Evolutionary conservation across 306 rosid genomes (phyloP), one percentile per base, ranked within the genome.

Genomic region (Lathyrus tuberosus): DNA sequence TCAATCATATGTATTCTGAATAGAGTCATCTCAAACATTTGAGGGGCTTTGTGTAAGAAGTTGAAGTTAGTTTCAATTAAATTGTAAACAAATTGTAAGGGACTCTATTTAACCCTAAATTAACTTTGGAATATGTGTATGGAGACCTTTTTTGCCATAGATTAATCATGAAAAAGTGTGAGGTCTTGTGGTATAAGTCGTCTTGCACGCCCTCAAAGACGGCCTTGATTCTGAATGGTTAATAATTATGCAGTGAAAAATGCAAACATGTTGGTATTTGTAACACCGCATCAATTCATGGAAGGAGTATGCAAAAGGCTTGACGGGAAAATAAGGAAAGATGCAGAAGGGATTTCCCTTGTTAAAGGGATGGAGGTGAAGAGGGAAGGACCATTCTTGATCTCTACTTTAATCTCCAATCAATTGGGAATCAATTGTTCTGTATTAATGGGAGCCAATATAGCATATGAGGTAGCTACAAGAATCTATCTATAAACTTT

Each of bases 341-440:
- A 84, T 64, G 91, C 81, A 66, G 91, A 92, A 72, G 98, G 88
- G 7, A 86, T 92, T 71, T 92, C 98, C 12, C 96, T 92, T 13
- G 81, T 92, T 24, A 92, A 89, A 84, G 98, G 98, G 56, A 92
- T 92, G 98, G 98, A 92, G 78, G 93, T 89, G 43, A 92, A 92
- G 83, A 88, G 77, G 87, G 98, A 92, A 86, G 98, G 98, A 13
- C 96, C 98, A 31, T 82, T 85, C 86, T 82, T 92, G 98, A 92
- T 92, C 74, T 92, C 98, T 53, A 80, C 85, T 14, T 91, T 92
- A 77, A 90, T 90, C 67, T 78, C 95, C 11, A 74, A 82, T 7
- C 81, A 77, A 48, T n/a, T 92, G 62, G 89, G 86, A 37, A 82
- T 88, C 68, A 92, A 85, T 77, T 92, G 96, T 62, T 92, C 87